Conservation (phyloP, 148 eudicot species). For the Vaccinium darrowii region DNA sequence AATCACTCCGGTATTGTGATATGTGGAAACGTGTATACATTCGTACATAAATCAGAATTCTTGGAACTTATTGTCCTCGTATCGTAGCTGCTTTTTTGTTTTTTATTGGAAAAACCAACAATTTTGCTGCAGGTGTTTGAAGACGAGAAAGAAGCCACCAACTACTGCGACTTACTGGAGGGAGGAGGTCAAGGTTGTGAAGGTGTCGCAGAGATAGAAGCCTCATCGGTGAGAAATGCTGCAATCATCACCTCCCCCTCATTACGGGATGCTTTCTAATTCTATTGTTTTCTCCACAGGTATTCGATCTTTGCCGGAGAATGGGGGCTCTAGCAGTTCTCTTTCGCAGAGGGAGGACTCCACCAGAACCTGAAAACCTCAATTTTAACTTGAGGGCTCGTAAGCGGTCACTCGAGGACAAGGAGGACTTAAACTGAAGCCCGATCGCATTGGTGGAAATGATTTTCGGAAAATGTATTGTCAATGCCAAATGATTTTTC, state of each 20-base stretch:
- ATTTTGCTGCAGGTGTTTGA: conserved; percentile 69
- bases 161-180: conserved; percentile 77
- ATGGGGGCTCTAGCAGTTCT: conserved; percentile 90
- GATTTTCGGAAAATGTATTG: background rate
- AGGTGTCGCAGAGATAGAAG: conserved; percentile 95
- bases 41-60: background rate
- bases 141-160: conserved; percentile 86
- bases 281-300: conserved; percentile 40
- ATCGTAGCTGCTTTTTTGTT: background rate
- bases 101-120: background rate
- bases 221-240: conserved; percentile 71
- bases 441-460: background rate
- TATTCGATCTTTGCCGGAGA: conserved; percentile 77
- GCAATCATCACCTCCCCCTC: background rate
- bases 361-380: conserved; percentile 48
- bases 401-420: conserved; percentile 92
- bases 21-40: background rate
- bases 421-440: conserved; percentile 22
- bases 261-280: background rate
- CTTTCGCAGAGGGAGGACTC: conserved; percentile 67
- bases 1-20: background rate
- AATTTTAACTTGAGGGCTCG: conserved; percentile 82
- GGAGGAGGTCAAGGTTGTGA: conserved; percentile 95
- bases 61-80: background rate
- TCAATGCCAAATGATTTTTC: background rate